These are phyloP conservation scores for Hemileccinum impolitum DNA, from an alignment of 768 basidiomycete species.

Conservation along the genomic window DNA sequence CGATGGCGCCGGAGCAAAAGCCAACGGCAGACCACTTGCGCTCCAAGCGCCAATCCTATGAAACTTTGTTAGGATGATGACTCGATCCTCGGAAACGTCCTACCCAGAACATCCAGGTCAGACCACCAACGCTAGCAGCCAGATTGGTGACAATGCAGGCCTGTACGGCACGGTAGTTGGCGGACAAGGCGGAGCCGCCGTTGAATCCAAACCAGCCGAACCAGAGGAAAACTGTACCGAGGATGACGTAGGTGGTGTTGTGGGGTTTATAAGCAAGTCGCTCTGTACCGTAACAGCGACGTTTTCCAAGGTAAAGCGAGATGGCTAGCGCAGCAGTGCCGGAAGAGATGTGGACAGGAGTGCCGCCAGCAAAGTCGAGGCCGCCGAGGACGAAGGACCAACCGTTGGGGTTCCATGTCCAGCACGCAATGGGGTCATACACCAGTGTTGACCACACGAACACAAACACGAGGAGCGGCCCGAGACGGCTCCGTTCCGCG, in stretches of 20 bases:
- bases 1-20: conserved; percentile 93
- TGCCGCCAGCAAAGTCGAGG: conserved; percentile 93
- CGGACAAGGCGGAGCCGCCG: conserved; percentile 86
- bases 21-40: conserved; percentile 92
- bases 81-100: conserved; percentile 7
- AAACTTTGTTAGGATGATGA: not conserved
- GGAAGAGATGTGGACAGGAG: conserved; percentile 94
- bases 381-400: conserved; percentile 78
- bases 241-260: conserved; percentile 87
- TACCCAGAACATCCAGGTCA: conserved; percentile 93
- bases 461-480: conserved; percentile 85
- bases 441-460: conserved; percentile 88
- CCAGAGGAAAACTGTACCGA: conserved; percentile 95
- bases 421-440: conserved; percentile 93
- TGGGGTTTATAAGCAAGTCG: conserved; percentile 91
- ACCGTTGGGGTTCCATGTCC: conserved; percentile 88
- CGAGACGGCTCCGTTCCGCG: conserved; percentile 83
- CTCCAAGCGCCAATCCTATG: conserved; percentile 84
- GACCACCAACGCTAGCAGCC: conserved; percentile 81
- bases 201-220: conserved; percentile 97
- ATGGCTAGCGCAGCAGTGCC: conserved; percentile 90
- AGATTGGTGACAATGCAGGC: conserved; percentile 94
- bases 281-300: conserved; percentile 88
- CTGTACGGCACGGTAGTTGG: conserved; percentile 82
- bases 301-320: conserved; percentile 86